Evolutionary conservation across 2,329 filamentous ascomycete species (phyloP).

Genomic region (Sporothrix phasma): DNA sequence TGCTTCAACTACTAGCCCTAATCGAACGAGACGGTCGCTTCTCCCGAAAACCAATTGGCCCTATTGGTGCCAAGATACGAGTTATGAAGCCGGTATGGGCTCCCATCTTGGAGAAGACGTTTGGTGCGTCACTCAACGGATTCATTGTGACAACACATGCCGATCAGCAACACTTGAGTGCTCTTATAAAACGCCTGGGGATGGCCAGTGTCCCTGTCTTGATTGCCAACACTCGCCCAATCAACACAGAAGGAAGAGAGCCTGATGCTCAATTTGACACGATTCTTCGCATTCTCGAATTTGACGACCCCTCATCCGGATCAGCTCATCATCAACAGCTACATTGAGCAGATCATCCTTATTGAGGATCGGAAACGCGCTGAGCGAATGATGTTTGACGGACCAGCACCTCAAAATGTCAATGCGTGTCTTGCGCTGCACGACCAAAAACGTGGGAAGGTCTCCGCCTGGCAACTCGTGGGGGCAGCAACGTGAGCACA

Average conservation of each 20-base stretch:
- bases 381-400: constrained; percentile 56
- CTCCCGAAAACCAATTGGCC: constrained; percentile 64
- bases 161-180: constrained; percentile 61
- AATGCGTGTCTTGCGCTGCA: constrained; percentile 60
- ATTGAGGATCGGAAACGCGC: constrained; percentile 60
- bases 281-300: constrained; percentile 67
- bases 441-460: constrained; percentile 50
- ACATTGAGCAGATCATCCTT: constrained; percentile 76
- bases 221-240: constrained; percentile 47
- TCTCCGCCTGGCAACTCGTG: constrained; percentile 42
- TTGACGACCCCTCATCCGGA: constrained; percentile 76
- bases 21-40: constrained; percentile 65
- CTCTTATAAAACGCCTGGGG: constrained; percentile 50
- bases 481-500: constrained; percentile 28
- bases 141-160: constrained; percentile 73
- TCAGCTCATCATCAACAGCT: constrained; percentile 71
- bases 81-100: constrained; percentile 76
- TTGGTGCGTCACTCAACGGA: constrained; percentile 59
- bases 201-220: constrained; percentile 46
- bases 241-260: constrained; percentile 58
- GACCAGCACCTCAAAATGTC: constrained; percentile 56
- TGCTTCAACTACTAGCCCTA: constrained; percentile 54
- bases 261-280: constrained; percentile 66
- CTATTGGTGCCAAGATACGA: constrained; percentile 68
- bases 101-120: constrained; percentile 64